A percentile compares a stretch with the other conserved stretches of the same genome.
phyloP scores from a whole-genome alignment of 768 basidiomycete genomes.

The Amanita muscaria region DNA sequence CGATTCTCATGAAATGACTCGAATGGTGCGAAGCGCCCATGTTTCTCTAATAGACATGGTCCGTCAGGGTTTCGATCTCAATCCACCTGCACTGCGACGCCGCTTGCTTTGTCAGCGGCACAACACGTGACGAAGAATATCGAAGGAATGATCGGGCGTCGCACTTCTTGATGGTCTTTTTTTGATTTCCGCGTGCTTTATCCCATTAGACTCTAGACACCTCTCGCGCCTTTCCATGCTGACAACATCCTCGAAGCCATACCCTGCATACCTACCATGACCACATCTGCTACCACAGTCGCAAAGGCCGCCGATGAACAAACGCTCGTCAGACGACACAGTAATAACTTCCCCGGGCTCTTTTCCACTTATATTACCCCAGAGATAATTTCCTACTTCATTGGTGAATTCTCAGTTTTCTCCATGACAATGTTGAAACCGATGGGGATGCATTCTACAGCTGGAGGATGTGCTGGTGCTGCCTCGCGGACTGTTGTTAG shows the following conservation, averaged over 20 bases:
- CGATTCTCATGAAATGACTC: too few species aligned
- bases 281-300: conserved; percentile 9
- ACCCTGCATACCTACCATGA: conserved; percentile 11
- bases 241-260: conserved; percentile 8
- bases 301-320: conserved; percentile 5
- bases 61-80: too few species aligned
- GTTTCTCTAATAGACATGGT: too few species aligned
- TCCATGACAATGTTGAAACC: not conserved
- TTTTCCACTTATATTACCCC: conserved; percentile 23
- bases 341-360: conserved; percentile 8
- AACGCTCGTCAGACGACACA: conserved; percentile 10
- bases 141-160: too few species aligned
- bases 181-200: too few species aligned
- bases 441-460: conserved; percentile 19
- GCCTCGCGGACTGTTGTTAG: conserved; percentile 88
- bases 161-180: too few species aligned
- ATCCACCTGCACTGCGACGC: too few species aligned
- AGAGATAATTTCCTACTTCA: conserved; percentile 35
- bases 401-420: conserved; percentile 21
- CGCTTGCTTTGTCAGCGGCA: too few species aligned
- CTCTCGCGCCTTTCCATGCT: conserved; percentile 1
- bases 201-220: not conserved
- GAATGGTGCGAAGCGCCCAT: too few species aligned
- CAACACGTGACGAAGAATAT: too few species aligned
- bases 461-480: conserved; percentile 50